Evolutionary conservation across 139 green algal species (phyloP), one percentile per base, ranked within the genome.

Genomic region (Chlorella ohadii): DNA sequence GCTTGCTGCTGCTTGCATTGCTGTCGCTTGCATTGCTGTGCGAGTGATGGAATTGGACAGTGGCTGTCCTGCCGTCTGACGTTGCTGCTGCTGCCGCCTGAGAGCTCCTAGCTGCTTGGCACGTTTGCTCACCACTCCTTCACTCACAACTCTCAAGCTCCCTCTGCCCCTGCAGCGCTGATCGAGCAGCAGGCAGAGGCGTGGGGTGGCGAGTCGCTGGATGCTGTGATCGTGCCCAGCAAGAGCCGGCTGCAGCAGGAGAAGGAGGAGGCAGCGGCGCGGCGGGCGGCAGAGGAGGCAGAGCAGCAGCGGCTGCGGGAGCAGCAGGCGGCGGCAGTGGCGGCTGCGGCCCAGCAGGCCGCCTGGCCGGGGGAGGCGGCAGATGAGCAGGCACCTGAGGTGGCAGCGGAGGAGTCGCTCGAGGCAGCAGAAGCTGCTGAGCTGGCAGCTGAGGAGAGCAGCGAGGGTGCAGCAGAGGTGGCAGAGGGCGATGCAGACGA

Each of bases 161-260:
- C 38, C 70, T 59, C 33, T 23, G 16, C 6, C 3, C 34, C 23
- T 57, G 75, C 75, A 81, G 75, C 63, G 20, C 75, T 81, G 56
- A 81, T 72, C 34, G 56, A 81, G 56, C 75, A 81, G 57, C 75
- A 81, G 75, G 75, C 75, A 0, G 34, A 81, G 75, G 75, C 56
- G 20, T 81, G 75, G 75, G 75, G 75, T 4, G 75, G 75, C 25
- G 75, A 81, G 57, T 81, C 75, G 57, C 75, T 71, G 57, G 75
- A 81, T 44, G 57, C 34, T 39, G 56, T 81, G 2, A 72, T 81
- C 4, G 11, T 38, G 17, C 75, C 75, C 75, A 31, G 19, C 57
- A 81, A 71, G 56, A 72, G 34, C 56, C 56, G 75, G 34, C 25
- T 81, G 75, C n/a, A 81, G 59, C 15, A 38, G 12, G 75, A 81